Evolutionary conservation across 768 basidiomycete genomes (phyloP).

Genomic region (Megacollybia marginata): DNA sequence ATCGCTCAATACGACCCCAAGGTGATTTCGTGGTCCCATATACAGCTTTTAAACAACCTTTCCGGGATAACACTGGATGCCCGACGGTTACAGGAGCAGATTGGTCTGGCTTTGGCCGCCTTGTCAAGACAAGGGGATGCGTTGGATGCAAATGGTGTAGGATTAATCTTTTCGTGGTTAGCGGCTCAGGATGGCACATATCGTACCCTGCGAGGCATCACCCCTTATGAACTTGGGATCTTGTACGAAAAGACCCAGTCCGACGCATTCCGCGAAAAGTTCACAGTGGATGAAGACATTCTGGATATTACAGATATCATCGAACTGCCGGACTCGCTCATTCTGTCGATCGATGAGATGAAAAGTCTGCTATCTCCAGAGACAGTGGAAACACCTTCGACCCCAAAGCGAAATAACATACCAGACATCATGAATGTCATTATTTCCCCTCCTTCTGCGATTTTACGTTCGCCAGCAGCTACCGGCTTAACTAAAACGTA

Average conservation of each 20-base stretch:
- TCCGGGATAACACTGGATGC: neutral
- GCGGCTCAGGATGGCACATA: conserved; percentile 34
- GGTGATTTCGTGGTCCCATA: too few relatives aligned
- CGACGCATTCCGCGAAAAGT: conserved; percentile 15
- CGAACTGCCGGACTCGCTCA: conserved; percentile 30
- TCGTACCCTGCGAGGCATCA: conserved; percentile 41
- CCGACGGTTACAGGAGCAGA: conserved; percentile 16
- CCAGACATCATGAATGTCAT: conserved; percentile 58
- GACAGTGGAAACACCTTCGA: conserved; percentile 32
- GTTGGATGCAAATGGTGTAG: conserved; percentile 31
- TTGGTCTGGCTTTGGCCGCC: conserved; percentile 26
- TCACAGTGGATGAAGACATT: conserved; percentile 36
- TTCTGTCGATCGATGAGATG: conserved; percentile 39
- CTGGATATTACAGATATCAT: conserved; percentile 20
- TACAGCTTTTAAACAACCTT: too few relatives aligned
- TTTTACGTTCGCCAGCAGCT: conserved; percentile 64
- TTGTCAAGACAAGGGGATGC: conserved; percentile 15
- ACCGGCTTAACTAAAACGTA: conserved; percentile 83
- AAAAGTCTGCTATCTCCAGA: conserved; percentile 38
- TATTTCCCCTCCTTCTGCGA: conserved; percentile 62
- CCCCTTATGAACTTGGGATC: conserved; percentile 34
- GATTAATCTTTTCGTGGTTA: conserved; percentile 49
- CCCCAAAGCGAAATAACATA: conserved; percentile 45
- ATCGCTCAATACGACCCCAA: too few relatives aligned
- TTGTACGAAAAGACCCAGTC: conserved; percentile 25